These are phyloP conservation scores for Lentinula raphanica DNA, from an alignment of 768 basidiomycete genomes.

Conservation along the genomic window DNA sequence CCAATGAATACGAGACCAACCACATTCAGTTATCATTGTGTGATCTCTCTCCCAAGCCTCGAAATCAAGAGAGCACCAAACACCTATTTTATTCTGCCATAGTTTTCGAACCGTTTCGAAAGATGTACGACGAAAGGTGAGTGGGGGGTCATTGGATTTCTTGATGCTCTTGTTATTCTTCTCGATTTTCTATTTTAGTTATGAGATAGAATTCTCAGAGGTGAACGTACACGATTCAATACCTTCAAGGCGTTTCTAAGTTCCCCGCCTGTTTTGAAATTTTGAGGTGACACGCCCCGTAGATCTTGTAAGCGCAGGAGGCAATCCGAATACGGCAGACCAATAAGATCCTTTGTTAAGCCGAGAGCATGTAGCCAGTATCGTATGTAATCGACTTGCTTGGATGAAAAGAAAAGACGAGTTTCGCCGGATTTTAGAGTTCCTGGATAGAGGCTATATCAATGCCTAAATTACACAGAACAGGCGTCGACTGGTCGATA, in stretches of 20 bases:
- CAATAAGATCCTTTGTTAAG: slow-evolving; percentile 57
- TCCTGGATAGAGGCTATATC: slow-evolving; percentile 31
- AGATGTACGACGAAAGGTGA: slow-evolving; percentile 50
- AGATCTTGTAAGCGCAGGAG: slow-evolving; percentile 59
- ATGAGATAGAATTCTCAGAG: not conserved
- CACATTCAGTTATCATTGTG: slow-evolving; percentile 67
- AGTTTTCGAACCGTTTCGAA: slow-evolving; percentile 67
- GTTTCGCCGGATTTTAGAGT: slow-evolving; percentile 68
- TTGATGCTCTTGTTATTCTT: slow-evolving; percentile 79
- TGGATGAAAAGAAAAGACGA: slow-evolving; percentile 77
- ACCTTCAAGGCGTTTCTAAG: slow-evolving; percentile 63
- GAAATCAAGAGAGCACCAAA: slow-evolving; percentile 77
- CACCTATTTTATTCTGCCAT: slow-evolving; percentile 59
- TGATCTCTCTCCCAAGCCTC: slow-evolving; percentile 83
- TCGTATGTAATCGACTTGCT: slow-evolving; percentile 78
- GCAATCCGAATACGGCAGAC: slow-evolving; percentile 75
- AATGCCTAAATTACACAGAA: too few relatives aligned
- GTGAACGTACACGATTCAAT: not conserved
- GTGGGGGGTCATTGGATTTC: slow-evolving; percentile 44
- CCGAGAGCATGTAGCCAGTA: slow-evolving; percentile 79
- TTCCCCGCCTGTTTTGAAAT: slow-evolving; percentile 48
- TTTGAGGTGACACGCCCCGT: slow-evolving; percentile 50
- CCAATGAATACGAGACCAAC: slow-evolving; percentile 65
- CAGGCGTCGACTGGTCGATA: slow-evolving; percentile 21
- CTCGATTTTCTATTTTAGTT: slow-evolving; percentile 42